Evolutionary conservation across 352 stramenopile species (phyloP).

Genomic region (Phytophthora capsici): DNA sequence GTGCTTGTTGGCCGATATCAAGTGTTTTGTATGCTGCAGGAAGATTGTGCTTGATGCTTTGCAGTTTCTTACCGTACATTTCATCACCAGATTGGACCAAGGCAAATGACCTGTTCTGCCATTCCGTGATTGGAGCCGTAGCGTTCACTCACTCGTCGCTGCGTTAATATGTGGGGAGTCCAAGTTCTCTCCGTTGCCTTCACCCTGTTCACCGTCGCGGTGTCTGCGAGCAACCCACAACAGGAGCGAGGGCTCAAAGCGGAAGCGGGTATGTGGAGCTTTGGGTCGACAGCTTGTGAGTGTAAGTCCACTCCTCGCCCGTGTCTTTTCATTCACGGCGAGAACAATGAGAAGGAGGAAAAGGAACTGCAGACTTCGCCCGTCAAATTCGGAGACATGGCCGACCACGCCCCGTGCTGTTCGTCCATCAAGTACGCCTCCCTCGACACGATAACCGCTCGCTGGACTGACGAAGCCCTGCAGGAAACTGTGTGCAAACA

Average conservation of each 20-base stretch:
- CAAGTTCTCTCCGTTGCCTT: slow-evolving; percentile 13
- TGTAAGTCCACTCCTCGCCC: slow-evolving; percentile 43
- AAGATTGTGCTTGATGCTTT: slow-evolving; percentile 21
- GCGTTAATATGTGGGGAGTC: slow-evolving; percentile 14
- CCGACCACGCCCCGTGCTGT: slow-evolving; percentile 48
- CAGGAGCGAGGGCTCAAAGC: slow-evolving; percentile 16
- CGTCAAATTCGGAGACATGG: slow-evolving; percentile 41
- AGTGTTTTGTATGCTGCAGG: slow-evolving; percentile 15
- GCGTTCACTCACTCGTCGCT: neutral
- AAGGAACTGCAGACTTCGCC: slow-evolving; percentile 32
- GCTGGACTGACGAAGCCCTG: slow-evolving; percentile 42
- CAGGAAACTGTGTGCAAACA: slow-evolving; percentile 46
- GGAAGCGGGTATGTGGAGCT: slow-evolving; percentile 28
- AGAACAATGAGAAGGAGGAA: slow-evolving; percentile 25
- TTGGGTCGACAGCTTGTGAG: slow-evolving; percentile 28
- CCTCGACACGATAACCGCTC: slow-evolving; percentile 37
- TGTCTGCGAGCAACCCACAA: slow-evolving; percentile 4
- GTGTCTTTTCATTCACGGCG: slow-evolving; percentile 55
- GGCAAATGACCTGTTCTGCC: neutral
- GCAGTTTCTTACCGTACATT: slow-evolving; percentile 3
- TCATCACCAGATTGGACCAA: slow-evolving; percentile 30
- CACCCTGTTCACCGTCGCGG: slow-evolving; percentile 9
- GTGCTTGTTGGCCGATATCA: neutral
- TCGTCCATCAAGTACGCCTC: slow-evolving; percentile 43
- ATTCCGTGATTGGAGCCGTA: slow-evolving; percentile 21